phyloP scores from a whole-genome alignment of 176 grass and related monocot genomes.

The Alloteropsis semialata region DNA sequence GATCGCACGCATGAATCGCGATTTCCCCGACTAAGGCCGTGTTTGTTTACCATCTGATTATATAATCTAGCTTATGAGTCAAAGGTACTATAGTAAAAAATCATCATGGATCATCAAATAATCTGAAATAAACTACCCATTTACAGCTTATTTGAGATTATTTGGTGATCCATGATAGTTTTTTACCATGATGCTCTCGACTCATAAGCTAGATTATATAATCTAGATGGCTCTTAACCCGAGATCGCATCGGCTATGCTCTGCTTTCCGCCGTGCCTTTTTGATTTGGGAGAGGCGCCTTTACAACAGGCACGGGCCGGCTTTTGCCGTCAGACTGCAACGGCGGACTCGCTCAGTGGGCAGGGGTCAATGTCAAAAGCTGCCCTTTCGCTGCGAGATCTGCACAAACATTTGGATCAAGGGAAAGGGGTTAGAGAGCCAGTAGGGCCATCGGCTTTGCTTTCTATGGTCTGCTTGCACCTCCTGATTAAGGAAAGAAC shows the following conservation, averaged over 20 bases:
- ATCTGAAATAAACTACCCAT: too few relatives aligned
- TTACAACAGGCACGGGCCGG: slow-evolving; percentile 30
- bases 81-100: too few relatives aligned
- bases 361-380: slow-evolving; percentile 40
- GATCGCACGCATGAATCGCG: neutral
- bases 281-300: neutral
- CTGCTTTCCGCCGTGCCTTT: slow-evolving; percentile 11
- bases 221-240: too few relatives aligned
- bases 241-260: slow-evolving; percentile 27
- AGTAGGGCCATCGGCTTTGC: neutral
- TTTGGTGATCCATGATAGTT: too few relatives aligned
- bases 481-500: slow-evolving; percentile 59
- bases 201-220: too few relatives aligned
- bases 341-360: slow-evolving; percentile 23
- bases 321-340: slow-evolving; percentile 48
- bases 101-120: too few relatives aligned
- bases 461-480: slow-evolving; percentile 19
- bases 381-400: neutral
- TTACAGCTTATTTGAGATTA: too few relatives aligned
- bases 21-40: too few relatives aligned
- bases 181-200: too few relatives aligned
- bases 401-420: slow-evolving; percentile 2
- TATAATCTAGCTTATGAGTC: too few relatives aligned
- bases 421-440: neutral
- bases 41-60: too few relatives aligned